phyloP scores from a whole-genome alignment of 305 asterid genomes.

The Fraxinus nigra region DNA sequence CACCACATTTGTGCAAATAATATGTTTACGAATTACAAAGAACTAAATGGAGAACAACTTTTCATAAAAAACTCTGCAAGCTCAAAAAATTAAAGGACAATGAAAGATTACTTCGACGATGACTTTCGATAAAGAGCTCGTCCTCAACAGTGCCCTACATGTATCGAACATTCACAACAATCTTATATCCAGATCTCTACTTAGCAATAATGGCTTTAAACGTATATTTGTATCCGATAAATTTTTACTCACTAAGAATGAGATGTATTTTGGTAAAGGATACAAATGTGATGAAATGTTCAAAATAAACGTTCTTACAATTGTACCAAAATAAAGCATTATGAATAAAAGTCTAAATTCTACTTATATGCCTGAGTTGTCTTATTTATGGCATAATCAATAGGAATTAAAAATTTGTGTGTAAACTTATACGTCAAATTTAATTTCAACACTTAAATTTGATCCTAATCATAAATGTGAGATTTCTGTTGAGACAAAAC shows the following conservation, averaged over 20 bases:
- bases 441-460: too few relatives aligned
- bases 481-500: background rate
- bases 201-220: too few relatives aligned
- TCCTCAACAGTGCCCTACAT: background rate
- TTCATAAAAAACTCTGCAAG: too few relatives aligned
- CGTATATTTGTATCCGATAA: too few relatives aligned
- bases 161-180: background rate
- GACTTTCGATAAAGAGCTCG: too few relatives aligned
- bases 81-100: too few relatives aligned
- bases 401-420: too few relatives aligned
- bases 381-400: too few relatives aligned
- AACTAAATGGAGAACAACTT: too few relatives aligned
- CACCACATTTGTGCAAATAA: too few relatives aligned
- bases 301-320: background rate
- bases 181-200: background rate
- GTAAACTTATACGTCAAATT: background rate
- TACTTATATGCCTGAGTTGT: background rate
- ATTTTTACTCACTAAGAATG: background rate
- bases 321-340: background rate
- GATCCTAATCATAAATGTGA: background rate
- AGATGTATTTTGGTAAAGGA: background rate
- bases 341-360: background rate
- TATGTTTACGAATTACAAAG: too few relatives aligned
- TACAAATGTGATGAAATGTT: background rate
- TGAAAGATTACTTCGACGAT: too few relatives aligned